Conservation (phyloP, 352 stramenopile genomes). For the Vaucheria bursata region DNA sequence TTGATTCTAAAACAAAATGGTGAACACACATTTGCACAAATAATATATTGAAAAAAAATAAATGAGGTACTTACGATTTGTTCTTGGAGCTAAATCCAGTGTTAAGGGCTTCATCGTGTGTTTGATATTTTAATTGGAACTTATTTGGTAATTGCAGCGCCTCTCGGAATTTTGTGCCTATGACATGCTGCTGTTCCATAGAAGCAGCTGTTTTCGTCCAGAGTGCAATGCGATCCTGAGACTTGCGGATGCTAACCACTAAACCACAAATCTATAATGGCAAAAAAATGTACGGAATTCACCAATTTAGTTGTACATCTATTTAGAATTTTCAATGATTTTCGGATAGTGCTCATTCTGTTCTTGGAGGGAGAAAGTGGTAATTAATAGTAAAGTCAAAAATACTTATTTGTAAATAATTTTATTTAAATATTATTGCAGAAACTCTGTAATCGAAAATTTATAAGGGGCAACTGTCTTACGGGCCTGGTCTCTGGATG, state of each 20-base stretch:
- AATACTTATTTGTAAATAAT: no score
- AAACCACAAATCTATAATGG: slow-evolving; percentile 69
- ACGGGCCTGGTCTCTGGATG: no score
- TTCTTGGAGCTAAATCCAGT: slow-evolving; percentile 41
- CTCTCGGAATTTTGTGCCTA: neutral
- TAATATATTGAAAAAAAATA: neutral
- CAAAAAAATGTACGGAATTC: no score
- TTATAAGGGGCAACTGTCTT: no score
- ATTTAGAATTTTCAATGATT: no score
- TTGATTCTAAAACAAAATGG: neutral
- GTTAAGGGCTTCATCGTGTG: slow-evolving; percentile 19
- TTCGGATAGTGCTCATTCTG: no score
- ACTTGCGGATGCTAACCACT: slow-evolving; percentile 86
- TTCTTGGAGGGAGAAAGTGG: no score
- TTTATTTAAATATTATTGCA: no score
- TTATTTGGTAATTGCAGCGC: slow-evolving; percentile 17
- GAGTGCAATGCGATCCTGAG: slow-evolving; percentile 86
- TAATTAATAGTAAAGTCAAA: no score
- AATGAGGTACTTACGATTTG: slow-evolving; percentile 22
- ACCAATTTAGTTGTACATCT: no score
- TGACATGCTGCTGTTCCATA: neutral
- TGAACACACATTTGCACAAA: neutral
- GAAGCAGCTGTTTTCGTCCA: slow-evolving; percentile 60
- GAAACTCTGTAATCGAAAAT: no score
- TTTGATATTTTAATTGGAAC: slow-evolving; percentile 37